A percentile compares a stretch with the other conserved stretches of the same genome.
Evolutionary conservation across 2,329 filamentous ascomycete species (phyloP).

Genomic region (Lomentospora prolificans): DNA sequence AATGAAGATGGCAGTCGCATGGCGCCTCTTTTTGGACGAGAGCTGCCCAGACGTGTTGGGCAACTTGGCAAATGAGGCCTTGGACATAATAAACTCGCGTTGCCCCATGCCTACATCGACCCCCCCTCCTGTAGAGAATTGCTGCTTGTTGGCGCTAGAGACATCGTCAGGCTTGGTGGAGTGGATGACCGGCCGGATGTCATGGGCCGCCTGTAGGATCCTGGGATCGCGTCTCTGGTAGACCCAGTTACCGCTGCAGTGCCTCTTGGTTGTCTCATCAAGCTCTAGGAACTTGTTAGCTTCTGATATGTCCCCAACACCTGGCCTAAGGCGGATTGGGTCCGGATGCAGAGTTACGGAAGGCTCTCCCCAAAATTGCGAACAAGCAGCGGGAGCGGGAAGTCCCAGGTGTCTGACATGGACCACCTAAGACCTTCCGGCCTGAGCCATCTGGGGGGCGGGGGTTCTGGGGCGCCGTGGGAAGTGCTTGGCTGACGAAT

Average conservation of each 20-base stretch:
- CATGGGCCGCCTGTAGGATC: constrained; percentile 17
- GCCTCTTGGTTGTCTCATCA: constrained; percentile 33
- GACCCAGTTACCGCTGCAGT: constrained; percentile 42
- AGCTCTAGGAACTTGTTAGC: neutral
- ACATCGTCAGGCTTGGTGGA: constrained; percentile 31
- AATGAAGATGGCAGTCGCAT: constrained; percentile 16
- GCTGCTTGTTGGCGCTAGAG: constrained; percentile 8
- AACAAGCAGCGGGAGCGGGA: too few species aligned
- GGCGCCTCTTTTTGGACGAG: constrained; percentile 28
- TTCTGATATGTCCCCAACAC: too few species aligned
- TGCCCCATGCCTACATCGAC: neutral
- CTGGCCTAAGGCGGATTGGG: too few species aligned
- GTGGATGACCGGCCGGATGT: constrained; percentile 35
- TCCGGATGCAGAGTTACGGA: too few species aligned
- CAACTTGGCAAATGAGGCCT: neutral
- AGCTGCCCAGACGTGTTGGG: neutral
- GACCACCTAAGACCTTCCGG: too few species aligned
- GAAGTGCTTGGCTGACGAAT: too few species aligned
- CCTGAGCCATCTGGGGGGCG: neutral
- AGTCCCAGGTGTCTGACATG: too few species aligned
- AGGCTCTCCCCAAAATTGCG: too few species aligned
- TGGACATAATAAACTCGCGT: constrained; percentile 5
- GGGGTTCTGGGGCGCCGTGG: too few species aligned
- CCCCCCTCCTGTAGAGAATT: neutral
- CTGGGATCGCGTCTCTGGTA: constrained; percentile 40